Percentiles rank a stretch among this genome's conserved stretches.
These are phyloP conservation scores for Aspergillus sclerotioniger DNA, from an alignment of 495 filamentous ascomycete species.

Conservation along the genomic window DNA sequence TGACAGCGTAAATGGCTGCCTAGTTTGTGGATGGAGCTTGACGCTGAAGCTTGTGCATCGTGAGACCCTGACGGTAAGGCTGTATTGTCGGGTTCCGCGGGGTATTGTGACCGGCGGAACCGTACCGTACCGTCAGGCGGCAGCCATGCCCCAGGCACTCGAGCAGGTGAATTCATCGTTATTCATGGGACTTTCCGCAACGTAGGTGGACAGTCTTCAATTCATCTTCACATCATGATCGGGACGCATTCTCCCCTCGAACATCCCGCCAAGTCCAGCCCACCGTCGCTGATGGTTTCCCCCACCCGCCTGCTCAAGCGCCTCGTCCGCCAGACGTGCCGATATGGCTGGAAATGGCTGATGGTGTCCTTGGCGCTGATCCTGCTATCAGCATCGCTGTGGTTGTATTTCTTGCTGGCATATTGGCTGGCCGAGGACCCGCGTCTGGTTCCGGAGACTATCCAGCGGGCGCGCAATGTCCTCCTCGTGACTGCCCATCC, in stretches of 20 bases:
- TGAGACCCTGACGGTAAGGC: not conserved
- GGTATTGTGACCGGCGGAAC: too few relatives aligned
- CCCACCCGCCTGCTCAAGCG: not conserved
- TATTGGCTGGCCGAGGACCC: conserved; percentile 13
- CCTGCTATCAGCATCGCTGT: not conserved
- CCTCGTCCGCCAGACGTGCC: not conserved
- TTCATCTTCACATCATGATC: too few relatives aligned
- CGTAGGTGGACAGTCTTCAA: too few relatives aligned
- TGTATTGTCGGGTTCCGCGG: not conserved
- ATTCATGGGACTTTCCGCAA: too few relatives aligned
- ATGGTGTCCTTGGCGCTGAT: not conserved
- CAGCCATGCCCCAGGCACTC: not conserved
- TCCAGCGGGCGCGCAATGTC: conserved; percentile 10
- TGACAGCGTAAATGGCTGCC: not conserved
- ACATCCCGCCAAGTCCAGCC: not conserved
- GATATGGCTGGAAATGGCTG: not conserved
- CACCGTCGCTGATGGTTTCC: not conserved
- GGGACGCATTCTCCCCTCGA: not conserved
- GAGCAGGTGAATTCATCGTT: too few relatives aligned
- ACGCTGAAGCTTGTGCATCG: too few relatives aligned
- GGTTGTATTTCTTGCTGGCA: conserved; percentile 11
- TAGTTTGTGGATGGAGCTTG: not conserved
- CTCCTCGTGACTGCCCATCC: conserved; percentile 15
- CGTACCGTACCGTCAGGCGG: not conserved
- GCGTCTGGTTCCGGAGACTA: conserved; percentile 3